Conservation (phyloP, 768 basidiomycete genomes). For the Pulveroboletus frians region DNA sequence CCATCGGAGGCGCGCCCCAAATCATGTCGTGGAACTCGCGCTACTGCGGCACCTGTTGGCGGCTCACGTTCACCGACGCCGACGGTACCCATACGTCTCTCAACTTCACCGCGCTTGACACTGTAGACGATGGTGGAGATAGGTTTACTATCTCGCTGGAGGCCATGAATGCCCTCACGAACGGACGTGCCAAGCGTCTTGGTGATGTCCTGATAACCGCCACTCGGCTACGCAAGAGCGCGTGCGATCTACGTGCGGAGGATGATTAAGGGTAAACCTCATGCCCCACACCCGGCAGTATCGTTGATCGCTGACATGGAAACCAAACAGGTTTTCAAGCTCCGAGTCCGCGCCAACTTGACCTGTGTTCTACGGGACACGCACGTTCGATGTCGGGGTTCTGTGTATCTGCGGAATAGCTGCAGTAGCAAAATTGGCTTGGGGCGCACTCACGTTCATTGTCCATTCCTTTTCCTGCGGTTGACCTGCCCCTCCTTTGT, state of each 20-base stretch:
- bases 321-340: neutral
- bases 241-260: conserved; percentile 10
- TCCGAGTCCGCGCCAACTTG: neutral
- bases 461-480: no score
- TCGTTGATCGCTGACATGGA: neutral
- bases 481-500: no score
- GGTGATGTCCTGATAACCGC: conserved; percentile 26
- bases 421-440: neutral
- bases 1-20: conserved; percentile 52
- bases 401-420: no score
- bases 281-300: neutral
- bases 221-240: conserved; percentile 9
- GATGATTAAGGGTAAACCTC: neutral
- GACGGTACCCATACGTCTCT: conserved; percentile 33
- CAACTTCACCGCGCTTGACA: conserved; percentile 50
- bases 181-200: conserved; percentile 20
- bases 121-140: conserved; percentile 27
- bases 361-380: no score
- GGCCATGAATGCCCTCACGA: conserved; percentile 36
- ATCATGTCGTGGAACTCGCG: conserved; percentile 48
- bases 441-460: neutral
- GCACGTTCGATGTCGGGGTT: no score
- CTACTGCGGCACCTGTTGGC: conserved; percentile 59
- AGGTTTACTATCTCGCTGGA: conserved; percentile 36
- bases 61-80: conserved; percentile 40